Evolutionary conservation across 208 protist species (phyloP).

Genomic region (Naegleria lovaniensis): DNA sequence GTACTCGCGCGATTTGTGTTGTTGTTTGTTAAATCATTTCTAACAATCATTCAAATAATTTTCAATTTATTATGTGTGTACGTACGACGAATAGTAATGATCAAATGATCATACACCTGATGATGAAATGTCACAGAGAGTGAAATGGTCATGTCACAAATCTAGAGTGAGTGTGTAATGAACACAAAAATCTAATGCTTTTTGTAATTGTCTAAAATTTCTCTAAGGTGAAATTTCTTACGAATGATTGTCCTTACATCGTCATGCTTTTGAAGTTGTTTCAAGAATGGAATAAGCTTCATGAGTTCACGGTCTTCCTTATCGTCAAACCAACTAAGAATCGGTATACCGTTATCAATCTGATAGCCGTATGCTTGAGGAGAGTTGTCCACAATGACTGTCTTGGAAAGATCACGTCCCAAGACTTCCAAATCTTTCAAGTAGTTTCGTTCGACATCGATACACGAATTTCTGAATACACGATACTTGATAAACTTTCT

Average conservation of each 20-base stretch:
- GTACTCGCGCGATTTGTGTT: no score
- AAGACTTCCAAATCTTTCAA: constrained; percentile 51
- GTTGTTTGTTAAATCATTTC: no score
- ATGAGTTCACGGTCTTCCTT: constrained; percentile 30
- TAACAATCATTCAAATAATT: no score
- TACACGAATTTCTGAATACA: constrained; percentile 48
- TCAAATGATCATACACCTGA: no score
- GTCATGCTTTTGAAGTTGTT: neutral
- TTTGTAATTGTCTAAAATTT: neutral
- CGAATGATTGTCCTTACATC: constrained; percentile 7
- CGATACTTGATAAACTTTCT: constrained; percentile 41
- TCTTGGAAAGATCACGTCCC: constrained; percentile 39
- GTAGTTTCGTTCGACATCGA: constrained; percentile 46
- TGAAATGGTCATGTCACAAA: no score
- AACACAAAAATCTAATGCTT: neutral
- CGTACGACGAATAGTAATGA: no score
- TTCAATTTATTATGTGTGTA: no score
- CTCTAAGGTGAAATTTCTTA: neutral
- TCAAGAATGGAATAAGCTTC: constrained; percentile 31
- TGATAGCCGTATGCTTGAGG: constrained; percentile 48
- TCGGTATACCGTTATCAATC: constrained; percentile 39
- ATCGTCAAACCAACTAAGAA: constrained; percentile 33
- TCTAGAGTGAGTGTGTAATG: no score
- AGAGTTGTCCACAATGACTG: constrained; percentile 48
- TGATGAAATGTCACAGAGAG: no score